Evolutionary conservation across 2,329 filamentous ascomycete genomes (phyloP).

Genomic region (Cryphonectria nitschkei): DNA sequence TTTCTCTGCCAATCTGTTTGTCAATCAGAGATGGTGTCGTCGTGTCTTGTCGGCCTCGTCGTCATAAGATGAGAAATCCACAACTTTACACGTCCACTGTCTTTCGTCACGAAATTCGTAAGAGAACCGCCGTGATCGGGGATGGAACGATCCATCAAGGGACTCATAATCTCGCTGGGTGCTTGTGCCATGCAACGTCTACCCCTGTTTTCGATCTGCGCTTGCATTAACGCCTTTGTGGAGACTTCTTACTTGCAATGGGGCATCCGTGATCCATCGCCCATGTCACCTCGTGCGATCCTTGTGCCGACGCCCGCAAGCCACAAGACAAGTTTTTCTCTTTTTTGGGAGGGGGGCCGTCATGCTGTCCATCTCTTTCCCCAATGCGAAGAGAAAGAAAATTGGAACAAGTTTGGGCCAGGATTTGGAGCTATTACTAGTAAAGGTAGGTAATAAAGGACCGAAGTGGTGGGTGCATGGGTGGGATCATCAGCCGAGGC

Average conservation of each 20-base stretch:
- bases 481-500: conserved; percentile 1
- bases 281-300: background rate
- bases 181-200: background rate
- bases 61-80: background rate
- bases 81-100: background rate
- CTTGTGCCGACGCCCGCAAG: background rate
- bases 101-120: background rate
- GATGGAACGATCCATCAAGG: background rate
- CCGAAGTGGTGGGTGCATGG: background rate
- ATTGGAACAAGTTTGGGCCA: background rate
- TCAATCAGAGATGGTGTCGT: background rate
- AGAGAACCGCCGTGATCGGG: background rate
- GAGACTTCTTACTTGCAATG: background rate
- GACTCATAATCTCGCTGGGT: background rate
- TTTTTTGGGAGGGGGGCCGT: background rate
- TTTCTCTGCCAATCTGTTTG: too few relatives aligned
- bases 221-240: background rate
- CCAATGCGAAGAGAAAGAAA: background rate
- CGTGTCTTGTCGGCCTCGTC: background rate
- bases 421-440: background rate
- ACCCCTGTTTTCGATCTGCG: background rate
- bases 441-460: background rate
- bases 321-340: background rate
- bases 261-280: background rate
- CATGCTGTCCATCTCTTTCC: too few relatives aligned